A percentile compares a stretch with the other conserved stretches of the same genome.
Conservation (phyloP, 2,329 filamentous ascomycete genomes). For the Calonectria pteridis region DNA sequence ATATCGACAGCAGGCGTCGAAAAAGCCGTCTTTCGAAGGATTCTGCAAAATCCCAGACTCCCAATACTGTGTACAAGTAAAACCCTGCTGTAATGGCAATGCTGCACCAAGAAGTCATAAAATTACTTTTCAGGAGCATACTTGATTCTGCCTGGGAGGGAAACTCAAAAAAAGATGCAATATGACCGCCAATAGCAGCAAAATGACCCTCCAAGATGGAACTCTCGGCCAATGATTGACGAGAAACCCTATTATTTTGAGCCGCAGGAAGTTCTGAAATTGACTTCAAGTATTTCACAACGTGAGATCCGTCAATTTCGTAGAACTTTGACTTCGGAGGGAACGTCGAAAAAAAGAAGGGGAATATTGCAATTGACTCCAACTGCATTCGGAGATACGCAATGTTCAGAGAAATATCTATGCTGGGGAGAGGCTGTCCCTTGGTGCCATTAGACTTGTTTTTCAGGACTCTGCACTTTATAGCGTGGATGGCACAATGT, state of each 20-base stretch:
- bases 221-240: neutral
- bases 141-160: neutral
- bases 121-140: neutral
- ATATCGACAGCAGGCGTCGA: neutral
- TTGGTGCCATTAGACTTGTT: neutral
- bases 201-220: neutral
- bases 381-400: conserved; percentile 2
- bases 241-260: neutral
- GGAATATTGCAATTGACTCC: conserved; percentile 3
- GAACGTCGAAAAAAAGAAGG: neutral
- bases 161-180: neutral
- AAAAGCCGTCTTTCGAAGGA: neutral
- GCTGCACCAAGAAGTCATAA: neutral
- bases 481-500: neutral
- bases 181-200: neutral
- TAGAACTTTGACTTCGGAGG: conserved; percentile 39
- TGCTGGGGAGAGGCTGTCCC: neutral
- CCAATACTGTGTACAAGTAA: neutral
- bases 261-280: neutral
- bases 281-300: neutral
- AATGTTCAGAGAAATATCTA: neutral
- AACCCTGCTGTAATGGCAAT: neutral
- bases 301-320: neutral
- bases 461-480: neutral
- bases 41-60: neutral